Conservation (phyloP, 768 basidiomycete genomes). For the Collybia sp. region DNA sequence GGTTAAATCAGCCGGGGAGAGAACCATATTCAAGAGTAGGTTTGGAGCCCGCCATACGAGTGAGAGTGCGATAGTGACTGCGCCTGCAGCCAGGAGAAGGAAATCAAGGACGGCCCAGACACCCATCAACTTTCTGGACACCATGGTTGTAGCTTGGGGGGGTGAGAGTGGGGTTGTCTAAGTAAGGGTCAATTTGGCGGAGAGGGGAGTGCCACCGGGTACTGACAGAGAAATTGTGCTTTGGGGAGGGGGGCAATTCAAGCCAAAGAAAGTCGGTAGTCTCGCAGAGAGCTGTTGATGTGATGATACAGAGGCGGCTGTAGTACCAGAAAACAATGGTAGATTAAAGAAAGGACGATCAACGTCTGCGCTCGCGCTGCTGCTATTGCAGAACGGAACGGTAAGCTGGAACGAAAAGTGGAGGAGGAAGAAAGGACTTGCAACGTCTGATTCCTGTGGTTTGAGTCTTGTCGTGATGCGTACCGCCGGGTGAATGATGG, state of each 20-base stretch:
- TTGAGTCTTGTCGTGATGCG: too few relatives aligned
- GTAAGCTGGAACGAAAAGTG: slow-evolving; percentile 24
- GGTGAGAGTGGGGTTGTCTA: background rate
- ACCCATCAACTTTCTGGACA: slow-evolving; percentile 64
- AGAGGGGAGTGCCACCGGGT: too few relatives aligned
- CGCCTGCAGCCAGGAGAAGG: slow-evolving; percentile 66
- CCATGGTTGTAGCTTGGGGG: slow-evolving; percentile 37
- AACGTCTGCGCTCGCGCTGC: slow-evolving; percentile 60
- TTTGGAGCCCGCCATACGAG: slow-evolving; percentile 67
- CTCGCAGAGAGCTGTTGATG: slow-evolving; percentile 46
- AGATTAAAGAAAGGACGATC: slow-evolving; percentile 53
- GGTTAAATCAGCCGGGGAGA: slow-evolving; percentile 52
- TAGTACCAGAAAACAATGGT: slow-evolving; percentile 34
- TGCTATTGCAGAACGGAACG: slow-evolving; percentile 19
- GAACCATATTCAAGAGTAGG: slow-evolving; percentile 69
- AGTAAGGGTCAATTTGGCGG: background rate
- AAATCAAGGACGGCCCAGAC: slow-evolving; percentile 72
- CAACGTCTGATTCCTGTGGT: slow-evolving; percentile 7
- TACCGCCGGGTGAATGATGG: too few relatives aligned
- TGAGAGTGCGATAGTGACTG: slow-evolving; percentile 60
- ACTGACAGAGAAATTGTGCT: background rate
- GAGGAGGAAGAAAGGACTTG: slow-evolving; percentile 15
- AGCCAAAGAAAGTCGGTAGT: slow-evolving; percentile 17
- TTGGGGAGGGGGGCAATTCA: slow-evolving; percentile 1
- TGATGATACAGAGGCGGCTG: slow-evolving; percentile 35